Conservation (phyloP, 139 green algal genomes). For the Chlamydomonas sp. region DNA sequence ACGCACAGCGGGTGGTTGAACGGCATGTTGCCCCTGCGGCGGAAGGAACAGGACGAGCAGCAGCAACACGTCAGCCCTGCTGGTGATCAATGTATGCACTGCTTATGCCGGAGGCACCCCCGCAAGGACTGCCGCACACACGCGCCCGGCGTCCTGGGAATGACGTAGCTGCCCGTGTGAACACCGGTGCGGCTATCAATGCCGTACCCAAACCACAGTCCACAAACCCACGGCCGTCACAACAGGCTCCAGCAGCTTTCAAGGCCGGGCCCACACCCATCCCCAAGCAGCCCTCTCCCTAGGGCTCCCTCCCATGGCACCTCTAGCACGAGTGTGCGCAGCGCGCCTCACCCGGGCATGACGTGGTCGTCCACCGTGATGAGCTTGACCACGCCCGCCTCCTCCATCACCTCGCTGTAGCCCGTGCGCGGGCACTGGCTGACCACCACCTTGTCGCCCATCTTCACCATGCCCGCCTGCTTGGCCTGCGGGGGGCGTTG, state of each 20-base stretch:
- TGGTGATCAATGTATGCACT: neutral
- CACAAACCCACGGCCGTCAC: too few relatives aligned
- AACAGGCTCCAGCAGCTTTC: too few relatives aligned
- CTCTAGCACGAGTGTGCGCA: too few relatives aligned
- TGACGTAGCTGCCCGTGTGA: too few relatives aligned
- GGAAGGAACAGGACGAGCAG: neutral
- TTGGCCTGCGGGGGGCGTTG: slow-evolving; percentile 45
- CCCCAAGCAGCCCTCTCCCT: neutral
- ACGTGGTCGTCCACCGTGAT: slow-evolving; percentile 50
- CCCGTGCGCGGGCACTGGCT: slow-evolving; percentile 62
- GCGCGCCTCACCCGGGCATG: neutral
- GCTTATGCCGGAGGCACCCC: neutral
- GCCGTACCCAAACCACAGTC: too few relatives aligned
- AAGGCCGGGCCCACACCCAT: neutral
- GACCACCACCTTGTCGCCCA: slow-evolving; percentile 65
- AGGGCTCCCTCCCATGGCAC: neutral
- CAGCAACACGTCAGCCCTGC: neutral
- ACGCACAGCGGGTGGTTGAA: slow-evolving; percentile 35
- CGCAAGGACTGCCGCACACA: too few relatives aligned
- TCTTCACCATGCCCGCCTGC: slow-evolving; percentile 41
- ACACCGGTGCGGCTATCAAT: too few relatives aligned
- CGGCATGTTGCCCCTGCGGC: neutral
- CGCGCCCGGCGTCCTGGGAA: too few relatives aligned
- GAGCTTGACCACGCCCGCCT: slow-evolving; percentile 69
- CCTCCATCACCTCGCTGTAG: slow-evolving; percentile 53